phyloP scores from a whole-genome alignment of 1,139 yeast species.

The Arxiozyma slooffiae region DNA sequence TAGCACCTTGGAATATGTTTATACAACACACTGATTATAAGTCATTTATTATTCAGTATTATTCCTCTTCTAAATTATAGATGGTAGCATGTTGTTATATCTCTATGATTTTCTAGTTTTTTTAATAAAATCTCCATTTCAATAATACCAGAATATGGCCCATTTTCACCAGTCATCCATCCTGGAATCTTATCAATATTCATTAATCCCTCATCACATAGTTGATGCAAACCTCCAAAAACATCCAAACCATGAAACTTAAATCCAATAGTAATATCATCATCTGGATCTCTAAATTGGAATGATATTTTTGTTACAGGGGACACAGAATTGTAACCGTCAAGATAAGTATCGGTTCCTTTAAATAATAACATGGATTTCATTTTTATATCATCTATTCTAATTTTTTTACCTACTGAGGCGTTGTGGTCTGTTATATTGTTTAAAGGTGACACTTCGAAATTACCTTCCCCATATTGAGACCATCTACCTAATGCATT shows the following conservation, averaged over 20 bases:
- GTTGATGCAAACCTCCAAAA: slow-evolving; percentile 69
- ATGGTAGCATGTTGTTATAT: neutral
- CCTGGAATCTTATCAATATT: slow-evolving; percentile 53
- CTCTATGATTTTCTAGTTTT: slow-evolving; percentile 1
- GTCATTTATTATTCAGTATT: neutral
- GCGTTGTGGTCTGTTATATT: slow-evolving; percentile 21
- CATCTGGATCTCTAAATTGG: slow-evolving; percentile 13
- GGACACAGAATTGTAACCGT: slow-evolving; percentile 2
- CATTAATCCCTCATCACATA: slow-evolving; percentile 46
- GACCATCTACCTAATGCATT: slow-evolving; percentile 60
- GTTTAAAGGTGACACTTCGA: slow-evolving; percentile 54
- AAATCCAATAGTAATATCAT: slow-evolving; percentile 34
- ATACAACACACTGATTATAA: neutral
- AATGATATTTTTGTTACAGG: slow-evolving; percentile 20
- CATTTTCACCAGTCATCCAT: slow-evolving; percentile 78
- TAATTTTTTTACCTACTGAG: slow-evolving; percentile 15
- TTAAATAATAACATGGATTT: slow-evolving; percentile 48
- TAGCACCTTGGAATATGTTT: too few species aligned
- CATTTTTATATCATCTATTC: slow-evolving; percentile 21
- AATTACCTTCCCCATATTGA: slow-evolving; percentile 54
- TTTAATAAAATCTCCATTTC: slow-evolving; percentile 36
- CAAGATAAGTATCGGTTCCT: slow-evolving; percentile 35
- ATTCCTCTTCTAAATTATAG: neutral
- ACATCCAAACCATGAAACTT: slow-evolving; percentile 63
- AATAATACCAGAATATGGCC: slow-evolving; percentile 39